Evolutionary conservation across 1,284 basidiomycete genomes (phyloP).

Genomic region (Trametes hirsuta): DNA sequence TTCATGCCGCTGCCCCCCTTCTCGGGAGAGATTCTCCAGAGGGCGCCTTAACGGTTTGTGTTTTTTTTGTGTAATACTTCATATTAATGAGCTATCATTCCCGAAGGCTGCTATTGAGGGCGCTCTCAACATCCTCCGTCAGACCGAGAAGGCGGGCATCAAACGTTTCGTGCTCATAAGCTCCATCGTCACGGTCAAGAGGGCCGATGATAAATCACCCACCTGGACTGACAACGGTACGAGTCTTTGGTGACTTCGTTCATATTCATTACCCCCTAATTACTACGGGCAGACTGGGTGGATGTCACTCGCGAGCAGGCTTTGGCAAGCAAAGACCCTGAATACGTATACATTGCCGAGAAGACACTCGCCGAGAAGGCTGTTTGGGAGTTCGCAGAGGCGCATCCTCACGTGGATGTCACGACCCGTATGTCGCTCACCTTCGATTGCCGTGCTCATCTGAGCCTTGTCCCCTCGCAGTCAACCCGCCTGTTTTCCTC

Average conservation of each 20-base stretch:
- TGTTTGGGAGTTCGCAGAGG: slow-evolving; percentile 31
- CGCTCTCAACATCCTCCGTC: slow-evolving; percentile 33
- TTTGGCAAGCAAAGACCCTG: slow-evolving; percentile 10
- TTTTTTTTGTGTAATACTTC: too few relatives aligned
- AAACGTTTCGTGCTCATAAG: slow-evolving; percentile 33
- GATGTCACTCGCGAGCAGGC: slow-evolving; percentile 21
- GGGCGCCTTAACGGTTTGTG: slow-evolving; percentile 16
- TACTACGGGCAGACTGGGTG: slow-evolving; percentile 22
- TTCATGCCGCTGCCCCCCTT: slow-evolving; percentile 29
- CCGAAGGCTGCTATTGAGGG: slow-evolving; percentile 32
- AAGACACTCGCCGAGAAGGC: slow-evolving; percentile 31
- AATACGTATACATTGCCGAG: slow-evolving; percentile 21
- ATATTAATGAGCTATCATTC: neutral
- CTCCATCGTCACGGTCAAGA: slow-evolving; percentile 20
- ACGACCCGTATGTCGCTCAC: slow-evolving; percentile 24
- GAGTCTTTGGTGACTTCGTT: neutral
- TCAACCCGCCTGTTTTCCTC: slow-evolving; percentile 15
- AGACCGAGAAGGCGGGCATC: slow-evolving; percentile 33
- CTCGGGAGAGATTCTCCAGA: slow-evolving; percentile 16
- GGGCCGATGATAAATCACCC: neutral
- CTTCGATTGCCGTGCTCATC: neutral
- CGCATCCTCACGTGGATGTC: slow-evolving; percentile 29
- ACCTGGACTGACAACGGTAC: slow-evolving; percentile 10
- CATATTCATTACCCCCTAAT: too few relatives aligned
- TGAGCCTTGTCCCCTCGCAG: neutral